These are phyloP conservation scores for Pseudocercospora musae DNA, from an alignment of 2,329 filamentous ascomycete genomes.

Conservation along the genomic window DNA sequence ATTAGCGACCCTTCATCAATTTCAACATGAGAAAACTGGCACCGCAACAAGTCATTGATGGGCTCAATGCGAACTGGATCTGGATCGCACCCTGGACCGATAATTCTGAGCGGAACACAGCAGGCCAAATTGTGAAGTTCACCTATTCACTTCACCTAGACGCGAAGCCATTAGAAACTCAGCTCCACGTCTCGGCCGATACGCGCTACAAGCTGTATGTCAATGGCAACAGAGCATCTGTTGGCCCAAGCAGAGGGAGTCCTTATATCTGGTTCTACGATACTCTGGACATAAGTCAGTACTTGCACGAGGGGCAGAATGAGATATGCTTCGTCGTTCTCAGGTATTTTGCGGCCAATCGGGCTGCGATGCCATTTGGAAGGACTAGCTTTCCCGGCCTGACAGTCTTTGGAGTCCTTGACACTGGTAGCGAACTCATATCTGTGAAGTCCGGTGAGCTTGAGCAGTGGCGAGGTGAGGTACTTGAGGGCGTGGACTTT, in stretches of 20 bases:
- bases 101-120: slow-evolving; percentile 33
- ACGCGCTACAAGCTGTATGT: slow-evolving; percentile 45
- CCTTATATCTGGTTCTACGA: slow-evolving; percentile 38
- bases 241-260: slow-evolving; percentile 40
- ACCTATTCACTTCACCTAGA: slow-evolving; percentile 27
- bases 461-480: slow-evolving; percentile 26
- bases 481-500: slow-evolving; percentile 29
- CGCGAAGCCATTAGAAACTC: slow-evolving; percentile 15
- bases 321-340: slow-evolving; percentile 31
- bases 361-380: slow-evolving; percentile 35
- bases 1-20: not conserved
- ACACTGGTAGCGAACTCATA: not conserved
- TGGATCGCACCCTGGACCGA: slow-evolving; percentile 40
- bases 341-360: slow-evolving; percentile 29
- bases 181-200: slow-evolving; percentile 39
- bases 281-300: slow-evolving; percentile 31
- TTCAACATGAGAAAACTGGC: not conserved
- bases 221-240: slow-evolving; percentile 37
- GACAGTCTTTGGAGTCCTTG: slow-evolving; percentile 26
- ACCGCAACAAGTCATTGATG: slow-evolving; percentile 30
- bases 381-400: slow-evolving; percentile 31
- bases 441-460: slow-evolving; percentile 6
- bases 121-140: slow-evolving; percentile 36
- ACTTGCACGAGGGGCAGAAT: slow-evolving; percentile 29
- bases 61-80: slow-evolving; percentile 41